phyloP scores from a whole-genome alignment of 2,329 filamentous ascomycete species.

The Rugonectria rugulosa region DNA sequence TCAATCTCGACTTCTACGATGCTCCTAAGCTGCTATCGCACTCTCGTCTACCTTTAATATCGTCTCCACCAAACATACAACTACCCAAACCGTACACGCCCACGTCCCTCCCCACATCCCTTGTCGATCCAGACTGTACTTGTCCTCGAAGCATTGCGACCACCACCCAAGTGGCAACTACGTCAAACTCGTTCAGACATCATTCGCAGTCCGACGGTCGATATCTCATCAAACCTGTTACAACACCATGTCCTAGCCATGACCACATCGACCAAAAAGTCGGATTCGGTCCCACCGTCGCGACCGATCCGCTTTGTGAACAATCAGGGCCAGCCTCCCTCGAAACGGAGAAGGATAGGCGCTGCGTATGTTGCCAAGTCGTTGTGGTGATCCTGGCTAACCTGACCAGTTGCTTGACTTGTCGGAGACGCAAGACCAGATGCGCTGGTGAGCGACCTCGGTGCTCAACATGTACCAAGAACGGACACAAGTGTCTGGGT shows the following conservation, averaged over 20 bases:
- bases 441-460: conserved; percentile 77
- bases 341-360: conserved; percentile 80
- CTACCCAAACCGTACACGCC: conserved; percentile 6
- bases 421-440: conserved; percentile 77
- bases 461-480: conserved; percentile 77
- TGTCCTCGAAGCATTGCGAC: conserved; percentile 15
- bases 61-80: background rate
- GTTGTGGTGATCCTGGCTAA: conserved; percentile 12
- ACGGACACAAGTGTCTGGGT: conserved; percentile 73
- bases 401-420: conserved; percentile 51
- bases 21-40: conserved; percentile 29
- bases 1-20: conserved; percentile 27
- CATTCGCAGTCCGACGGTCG: no score
- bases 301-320: conserved; percentile 81
- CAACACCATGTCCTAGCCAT: conserved; percentile 53
- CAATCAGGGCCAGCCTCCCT: conserved; percentile 81
- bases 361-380: conserved; percentile 67
- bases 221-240: conserved; percentile 20
- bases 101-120: conserved; percentile 16
- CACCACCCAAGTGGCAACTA: conserved; percentile 20
- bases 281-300: conserved; percentile 51
- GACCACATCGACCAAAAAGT: conserved; percentile 54
- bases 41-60: conserved; percentile 29
- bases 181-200: no score
- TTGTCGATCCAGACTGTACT: conserved; percentile 30